These are phyloP conservation scores for Golovinomyces cichoracearum DNA, from an alignment of 2,329 filamentous ascomycete genomes.

Conservation along the genomic window DNA sequence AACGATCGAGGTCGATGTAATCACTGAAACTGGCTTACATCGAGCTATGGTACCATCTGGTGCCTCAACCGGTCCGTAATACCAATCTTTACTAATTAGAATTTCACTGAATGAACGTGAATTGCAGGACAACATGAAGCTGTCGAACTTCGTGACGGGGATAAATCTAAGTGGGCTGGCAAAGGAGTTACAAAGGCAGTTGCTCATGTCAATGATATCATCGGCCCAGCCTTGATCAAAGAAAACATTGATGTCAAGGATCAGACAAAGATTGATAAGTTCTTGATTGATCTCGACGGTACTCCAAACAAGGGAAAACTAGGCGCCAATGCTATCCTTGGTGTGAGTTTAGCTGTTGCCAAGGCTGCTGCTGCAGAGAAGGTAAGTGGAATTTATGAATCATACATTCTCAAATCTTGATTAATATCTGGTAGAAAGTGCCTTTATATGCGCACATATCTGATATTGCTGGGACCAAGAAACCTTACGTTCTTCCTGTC, in stretches of 20 bases:
- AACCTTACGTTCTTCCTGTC: constrained; percentile 70
- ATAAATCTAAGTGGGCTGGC: constrained; percentile 64
- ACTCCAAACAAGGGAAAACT: constrained; percentile 69
- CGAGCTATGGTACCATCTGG: constrained; percentile 92
- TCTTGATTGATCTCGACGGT: constrained; percentile 65
- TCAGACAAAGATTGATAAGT: constrained; percentile 58
- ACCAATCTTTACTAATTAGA: constrained; percentile 2
- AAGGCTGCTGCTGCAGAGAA: constrained; percentile 80
- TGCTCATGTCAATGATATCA: constrained; percentile 58
- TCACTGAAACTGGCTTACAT: constrained; percentile 89
- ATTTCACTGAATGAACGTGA: constrained; percentile 6
- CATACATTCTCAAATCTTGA: background rate
- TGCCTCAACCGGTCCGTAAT: constrained; percentile 60
- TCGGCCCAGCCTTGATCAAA: constrained; percentile 61
- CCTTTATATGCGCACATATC: constrained; percentile 74
- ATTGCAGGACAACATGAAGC: constrained; percentile 59
- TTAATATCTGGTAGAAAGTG: constrained; percentile 26
- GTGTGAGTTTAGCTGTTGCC: constrained; percentile 60
- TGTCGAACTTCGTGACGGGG: constrained; percentile 70
- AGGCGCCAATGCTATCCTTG: constrained; percentile 70
- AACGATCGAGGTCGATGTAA: constrained; percentile 91
- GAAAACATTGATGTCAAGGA: constrained; percentile 65
- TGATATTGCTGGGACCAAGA: constrained; percentile 69
- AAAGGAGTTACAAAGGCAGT: constrained; percentile 76
- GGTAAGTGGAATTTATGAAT: constrained; percentile 18